phyloP scores from a whole-genome alignment of 805 yeast genomes.

The Wickerhamiella musiphila region DNA sequence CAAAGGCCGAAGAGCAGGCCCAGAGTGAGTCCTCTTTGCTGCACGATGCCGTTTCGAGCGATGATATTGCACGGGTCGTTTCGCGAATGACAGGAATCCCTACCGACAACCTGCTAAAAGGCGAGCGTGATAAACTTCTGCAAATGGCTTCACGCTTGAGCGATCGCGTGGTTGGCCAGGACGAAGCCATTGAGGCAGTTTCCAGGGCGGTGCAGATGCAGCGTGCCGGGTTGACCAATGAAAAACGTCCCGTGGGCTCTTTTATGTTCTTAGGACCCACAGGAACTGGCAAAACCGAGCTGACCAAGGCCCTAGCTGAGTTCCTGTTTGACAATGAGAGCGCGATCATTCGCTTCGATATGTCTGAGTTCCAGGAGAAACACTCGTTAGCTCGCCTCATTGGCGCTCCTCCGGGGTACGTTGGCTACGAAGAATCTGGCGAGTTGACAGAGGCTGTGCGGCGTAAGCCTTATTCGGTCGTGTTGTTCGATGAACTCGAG shows the following conservation, averaged over 20 bases:
- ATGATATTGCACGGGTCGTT: conserved; percentile 83
- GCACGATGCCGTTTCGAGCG: conserved; percentile 87
- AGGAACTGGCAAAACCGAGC: conserved; percentile 95
- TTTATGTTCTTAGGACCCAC: conserved; percentile 96
- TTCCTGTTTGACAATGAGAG: conserved; percentile 79
- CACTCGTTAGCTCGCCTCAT: conserved; percentile 79
- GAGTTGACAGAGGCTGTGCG: conserved; percentile 93
- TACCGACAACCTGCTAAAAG: conserved; percentile 73
- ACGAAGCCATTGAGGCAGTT: conserved; percentile 78
- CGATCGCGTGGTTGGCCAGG: conserved; percentile 81
- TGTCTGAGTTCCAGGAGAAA: conserved; percentile 96
- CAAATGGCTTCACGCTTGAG: conserved; percentile 72
- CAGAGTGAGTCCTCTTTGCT: conserved; percentile 25
- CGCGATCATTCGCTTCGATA: conserved; percentile 81
- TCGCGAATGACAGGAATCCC: conserved; percentile 95
- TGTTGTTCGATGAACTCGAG: conserved; percentile 88
- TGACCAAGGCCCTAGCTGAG: conserved; percentile 82
- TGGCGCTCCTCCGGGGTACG: conserved; percentile 98
- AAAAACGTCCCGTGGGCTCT: conserved; percentile 87
- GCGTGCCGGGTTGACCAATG: conserved; percentile 90
- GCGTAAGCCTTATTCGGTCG: conserved; percentile 85
- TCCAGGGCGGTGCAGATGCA: conserved; percentile 91
- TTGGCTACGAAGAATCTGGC: conserved; percentile 85
- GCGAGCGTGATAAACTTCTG: conserved; percentile 79
- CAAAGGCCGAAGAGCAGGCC: conserved; percentile 27